Conservation (phyloP, 1,284 basidiomycete genomes). For the Fistulinella cinereoalba region DNA sequence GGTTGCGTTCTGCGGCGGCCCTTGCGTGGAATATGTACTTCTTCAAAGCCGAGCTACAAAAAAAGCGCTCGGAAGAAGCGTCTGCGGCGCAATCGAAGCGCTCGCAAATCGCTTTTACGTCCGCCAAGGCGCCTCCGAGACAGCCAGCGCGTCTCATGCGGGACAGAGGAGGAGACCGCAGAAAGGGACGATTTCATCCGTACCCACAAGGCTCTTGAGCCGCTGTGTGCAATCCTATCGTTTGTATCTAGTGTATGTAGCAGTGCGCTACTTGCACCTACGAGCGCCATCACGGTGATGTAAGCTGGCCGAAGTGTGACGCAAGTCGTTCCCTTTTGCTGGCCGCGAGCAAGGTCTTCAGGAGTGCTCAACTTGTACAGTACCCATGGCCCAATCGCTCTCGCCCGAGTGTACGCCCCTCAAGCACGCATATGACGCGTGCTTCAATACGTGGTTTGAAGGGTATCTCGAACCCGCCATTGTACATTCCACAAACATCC, state of each 20-base stretch:
- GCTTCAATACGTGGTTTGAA: conserved; percentile 87
- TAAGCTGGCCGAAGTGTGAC: conserved; percentile 14
- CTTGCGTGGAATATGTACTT: conserved; percentile 24
- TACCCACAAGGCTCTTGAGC: conserved; percentile 25
- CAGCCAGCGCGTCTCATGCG: conserved; percentile 9
- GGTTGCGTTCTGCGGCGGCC: conserved; percentile 1
- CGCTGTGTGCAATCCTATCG: background rate
- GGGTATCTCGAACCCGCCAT: conserved; percentile 69
- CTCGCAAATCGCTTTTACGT: conserved; percentile 34
- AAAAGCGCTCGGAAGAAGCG: conserved; percentile 39
- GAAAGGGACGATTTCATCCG: conserved; percentile 28
- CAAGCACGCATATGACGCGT: conserved; percentile 87
- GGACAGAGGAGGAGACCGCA: conserved; percentile 18
- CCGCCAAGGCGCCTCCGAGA: conserved; percentile 18
- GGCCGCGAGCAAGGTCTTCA: too few relatives aligned
- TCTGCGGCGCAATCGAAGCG: conserved; percentile 31
- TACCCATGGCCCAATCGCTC: conserved; percentile 67
- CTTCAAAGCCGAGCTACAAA: conserved; percentile 43
- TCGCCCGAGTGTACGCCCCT: conserved; percentile 60
- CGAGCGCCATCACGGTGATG: conserved; percentile 15
- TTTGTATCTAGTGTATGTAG: conserved; percentile 20
- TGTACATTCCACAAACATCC: conserved; percentile 37
- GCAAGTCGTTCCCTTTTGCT: too few relatives aligned
- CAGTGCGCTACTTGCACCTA: background rate
- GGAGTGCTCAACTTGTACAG: background rate